Percentiles rank a stretch among this genome's conserved stretches.
Conservation (phyloP, 73 alveolate species). For the Paraurostyla sp. region DNA sequence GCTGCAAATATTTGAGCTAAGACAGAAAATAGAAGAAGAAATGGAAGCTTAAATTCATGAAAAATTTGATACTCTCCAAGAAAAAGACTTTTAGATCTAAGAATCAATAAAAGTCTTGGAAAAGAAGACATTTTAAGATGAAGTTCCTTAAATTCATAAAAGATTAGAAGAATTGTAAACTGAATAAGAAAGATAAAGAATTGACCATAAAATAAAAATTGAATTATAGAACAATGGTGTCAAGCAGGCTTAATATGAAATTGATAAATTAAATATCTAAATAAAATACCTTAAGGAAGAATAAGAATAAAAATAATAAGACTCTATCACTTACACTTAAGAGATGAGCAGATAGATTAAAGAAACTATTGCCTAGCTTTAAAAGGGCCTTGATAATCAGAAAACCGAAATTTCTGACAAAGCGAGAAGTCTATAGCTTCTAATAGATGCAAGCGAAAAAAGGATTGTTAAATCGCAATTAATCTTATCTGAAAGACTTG, state of each 20-base stretch:
- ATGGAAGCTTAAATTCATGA: neutral
- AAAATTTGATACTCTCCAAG: neutral
- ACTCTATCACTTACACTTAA: slow-evolving; percentile 10
- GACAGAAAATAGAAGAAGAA: neutral
- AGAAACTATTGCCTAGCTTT: neutral
- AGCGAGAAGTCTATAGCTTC: slow-evolving; percentile 6
- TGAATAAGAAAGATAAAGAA: neutral
- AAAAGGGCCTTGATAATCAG: neutral
- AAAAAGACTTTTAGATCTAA: neutral
- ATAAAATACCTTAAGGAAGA: neutral
- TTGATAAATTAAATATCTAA: slow-evolving; percentile 6
- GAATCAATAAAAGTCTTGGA: neutral
- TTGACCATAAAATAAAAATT: slow-evolving; percentile 28
- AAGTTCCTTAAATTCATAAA: neutral
- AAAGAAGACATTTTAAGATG: neutral
- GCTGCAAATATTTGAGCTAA: neutral
- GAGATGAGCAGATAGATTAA: slow-evolving; percentile 7
- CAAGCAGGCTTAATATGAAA: neutral
- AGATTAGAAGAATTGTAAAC: neutral
- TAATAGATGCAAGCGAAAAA: slow-evolving; percentile 20
- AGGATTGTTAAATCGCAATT: neutral
- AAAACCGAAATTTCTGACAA: neutral
- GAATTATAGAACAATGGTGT: slow-evolving; percentile 24
- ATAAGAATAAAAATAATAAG: neutral
- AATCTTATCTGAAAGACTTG: neutral